phyloP scores from a whole-genome alignment of 768 basidiomycete genomes.

The Omphalotus guepiniiformis region DNA sequence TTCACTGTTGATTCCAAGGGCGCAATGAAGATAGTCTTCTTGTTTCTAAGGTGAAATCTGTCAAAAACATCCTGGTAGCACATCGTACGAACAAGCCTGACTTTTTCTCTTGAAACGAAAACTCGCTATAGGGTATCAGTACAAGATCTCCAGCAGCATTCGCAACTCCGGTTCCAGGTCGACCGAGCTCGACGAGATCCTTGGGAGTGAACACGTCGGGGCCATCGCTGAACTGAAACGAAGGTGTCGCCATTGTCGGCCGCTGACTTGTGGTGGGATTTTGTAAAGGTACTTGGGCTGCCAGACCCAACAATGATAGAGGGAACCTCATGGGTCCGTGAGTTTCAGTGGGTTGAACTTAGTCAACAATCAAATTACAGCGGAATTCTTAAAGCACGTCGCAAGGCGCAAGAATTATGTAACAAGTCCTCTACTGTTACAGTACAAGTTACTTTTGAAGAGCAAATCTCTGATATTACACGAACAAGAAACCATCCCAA shows the following conservation, averaged over 20 bases:
- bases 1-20: constrained; percentile 45
- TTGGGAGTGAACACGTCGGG: constrained; percentile 63
- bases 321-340: constrained; percentile 59
- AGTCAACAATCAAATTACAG: too few species aligned
- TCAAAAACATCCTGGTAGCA: background rate
- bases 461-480: constrained; percentile 8
- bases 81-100: constrained; percentile 29
- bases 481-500: too few species aligned
- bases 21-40: constrained; percentile 62
- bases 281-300: constrained; percentile 49
- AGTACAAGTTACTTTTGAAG: constrained; percentile 10
- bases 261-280: constrained; percentile 12
- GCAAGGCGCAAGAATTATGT: too few species aligned
- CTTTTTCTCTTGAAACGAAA: constrained; percentile 72
- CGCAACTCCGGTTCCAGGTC: constrained; percentile 63
- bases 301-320: constrained; percentile 42
- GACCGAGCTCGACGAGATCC: constrained; percentile 63
- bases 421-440: too few species aligned
- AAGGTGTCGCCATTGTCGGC: constrained; percentile 19
- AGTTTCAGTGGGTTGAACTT: too few species aligned
- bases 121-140: constrained; percentile 61
- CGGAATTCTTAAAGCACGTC: too few species aligned
- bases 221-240: constrained; percentile 56
- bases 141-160: constrained; percentile 68
- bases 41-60: constrained; percentile 43